Conservation (phyloP, 2,329 filamentous ascomycete species). For the Onygenales sp. region DNA sequence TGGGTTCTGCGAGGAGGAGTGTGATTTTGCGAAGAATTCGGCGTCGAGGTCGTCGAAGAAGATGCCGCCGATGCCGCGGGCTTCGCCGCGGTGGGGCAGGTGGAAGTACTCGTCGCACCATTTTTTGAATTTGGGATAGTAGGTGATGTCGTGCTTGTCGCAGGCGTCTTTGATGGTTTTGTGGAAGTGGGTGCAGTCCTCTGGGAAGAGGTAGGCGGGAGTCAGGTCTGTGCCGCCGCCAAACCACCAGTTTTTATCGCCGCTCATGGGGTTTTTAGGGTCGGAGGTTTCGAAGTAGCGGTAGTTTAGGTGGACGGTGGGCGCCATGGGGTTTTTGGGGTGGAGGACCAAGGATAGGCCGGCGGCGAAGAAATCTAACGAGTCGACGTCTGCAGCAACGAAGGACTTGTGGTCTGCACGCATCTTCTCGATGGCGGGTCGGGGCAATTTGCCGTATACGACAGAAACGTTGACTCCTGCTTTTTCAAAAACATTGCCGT, state of each 20-base stretch:
- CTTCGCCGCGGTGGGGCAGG: conserved; percentile 82
- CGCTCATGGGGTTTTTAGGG: conserved; percentile 59
- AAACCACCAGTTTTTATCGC: conserved; percentile 84
- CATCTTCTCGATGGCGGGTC: conserved; percentile 86
- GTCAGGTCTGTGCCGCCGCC: conserved; percentile 92
- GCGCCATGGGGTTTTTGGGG: conserved; percentile 90
- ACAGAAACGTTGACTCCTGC: conserved; percentile 91
- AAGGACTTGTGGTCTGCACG: conserved; percentile 89
- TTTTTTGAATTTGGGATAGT: conserved; percentile 90
- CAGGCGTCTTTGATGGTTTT: conserved; percentile 84
- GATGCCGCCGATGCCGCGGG: conserved; percentile 84
- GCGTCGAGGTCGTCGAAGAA: conserved; percentile 97
- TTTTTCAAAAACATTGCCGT: conserved; percentile 96
- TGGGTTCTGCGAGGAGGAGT: conserved; percentile 58
- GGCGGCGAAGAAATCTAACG: conserved; percentile 88
- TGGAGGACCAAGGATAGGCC: conserved; percentile 90
- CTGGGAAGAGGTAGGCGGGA: conserved; percentile 87
- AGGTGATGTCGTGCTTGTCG: conserved; percentile 83
- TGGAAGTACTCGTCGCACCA: conserved; percentile 98
- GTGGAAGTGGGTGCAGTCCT: conserved; percentile 96
- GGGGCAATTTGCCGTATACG: conserved; percentile 84
- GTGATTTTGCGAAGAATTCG: conserved; percentile 22
- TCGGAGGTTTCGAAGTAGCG: conserved; percentile 96
- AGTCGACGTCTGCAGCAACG: conserved; percentile 63
- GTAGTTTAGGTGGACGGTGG: conserved; percentile 96